phyloP scores from a whole-genome alignment of 352 stramenopile genomes.

The Pythium apleroticum region DNA sequence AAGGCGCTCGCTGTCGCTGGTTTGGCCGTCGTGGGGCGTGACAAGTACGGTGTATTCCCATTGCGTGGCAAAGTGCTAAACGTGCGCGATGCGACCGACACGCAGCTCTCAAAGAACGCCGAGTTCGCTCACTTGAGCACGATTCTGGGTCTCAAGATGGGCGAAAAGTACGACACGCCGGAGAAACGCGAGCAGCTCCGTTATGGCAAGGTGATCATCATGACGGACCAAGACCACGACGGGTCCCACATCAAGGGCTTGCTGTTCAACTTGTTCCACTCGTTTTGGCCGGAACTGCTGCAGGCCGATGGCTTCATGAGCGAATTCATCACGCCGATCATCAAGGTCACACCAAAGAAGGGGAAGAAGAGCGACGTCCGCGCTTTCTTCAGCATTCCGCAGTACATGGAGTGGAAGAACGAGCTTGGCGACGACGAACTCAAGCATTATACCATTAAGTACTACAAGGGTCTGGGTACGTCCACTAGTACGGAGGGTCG shows the following conservation, averaged over 20 bases:
- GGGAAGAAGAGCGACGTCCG: slow-evolving; percentile 59
- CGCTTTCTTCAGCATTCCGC: slow-evolving; percentile 97
- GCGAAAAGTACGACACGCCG: slow-evolving; percentile 91
- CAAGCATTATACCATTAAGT: slow-evolving; percentile 97
- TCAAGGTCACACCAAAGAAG: slow-evolving; percentile 93
- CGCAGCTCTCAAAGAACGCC: slow-evolving; percentile 91
- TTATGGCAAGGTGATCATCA: slow-evolving; percentile 99
- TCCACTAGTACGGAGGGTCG: slow-evolving; percentile 96
- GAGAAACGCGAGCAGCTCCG: slow-evolving; percentile 91
- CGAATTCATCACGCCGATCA: slow-evolving; percentile 99
- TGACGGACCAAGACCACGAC: slow-evolving; percentile 99
- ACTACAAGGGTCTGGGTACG: slow-evolving; percentile 99
- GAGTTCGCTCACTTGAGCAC: slow-evolving; percentile 96
- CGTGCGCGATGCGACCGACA: slow-evolving; percentile 82
- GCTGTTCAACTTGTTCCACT: slow-evolving; percentile 99
- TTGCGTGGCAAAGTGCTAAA: slow-evolving; percentile 96
- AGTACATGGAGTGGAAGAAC: slow-evolving; percentile 97
- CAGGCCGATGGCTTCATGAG: slow-evolving; percentile 95
- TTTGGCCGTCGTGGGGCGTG: slow-evolving; percentile 96
- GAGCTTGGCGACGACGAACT: slow-evolving; percentile 38
- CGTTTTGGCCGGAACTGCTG: slow-evolving; percentile 97
- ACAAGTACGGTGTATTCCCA: slow-evolving; percentile 99
- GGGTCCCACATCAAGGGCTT: slow-evolving; percentile 99
- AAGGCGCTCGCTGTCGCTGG: slow-evolving; percentile 99
- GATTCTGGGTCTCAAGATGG: slow-evolving; percentile 98